Evolutionary conservation across 768 basidiomycete species (phyloP).

Genomic region (Peribolospora kevripleyi): DNA sequence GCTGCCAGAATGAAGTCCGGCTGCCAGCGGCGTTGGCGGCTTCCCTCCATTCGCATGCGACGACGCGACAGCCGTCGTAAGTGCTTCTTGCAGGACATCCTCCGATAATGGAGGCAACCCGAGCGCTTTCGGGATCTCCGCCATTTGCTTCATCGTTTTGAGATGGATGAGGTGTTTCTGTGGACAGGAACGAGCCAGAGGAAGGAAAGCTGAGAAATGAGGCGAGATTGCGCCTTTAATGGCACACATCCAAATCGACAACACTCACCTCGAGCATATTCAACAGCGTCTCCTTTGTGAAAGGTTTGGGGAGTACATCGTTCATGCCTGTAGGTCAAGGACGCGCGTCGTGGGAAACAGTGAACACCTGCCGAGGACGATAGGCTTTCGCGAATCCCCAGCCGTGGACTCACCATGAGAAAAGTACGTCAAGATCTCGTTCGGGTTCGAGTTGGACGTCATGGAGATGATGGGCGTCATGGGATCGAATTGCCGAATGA

Average conservation of each 20-base stretch:
- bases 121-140: constrained; percentile 33
- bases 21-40: too few species aligned
- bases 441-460: constrained; percentile 83
- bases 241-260: not conserved
- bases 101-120: constrained; percentile 31
- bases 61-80: not conserved
- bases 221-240: not conserved
- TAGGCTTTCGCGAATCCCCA: not conserved
- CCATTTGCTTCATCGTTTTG: constrained; percentile 55
- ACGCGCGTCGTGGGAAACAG: not conserved
- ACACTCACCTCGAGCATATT: constrained; percentile 62
- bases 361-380: not conserved
- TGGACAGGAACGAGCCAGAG: not conserved
- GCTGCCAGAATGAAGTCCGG: not conserved
- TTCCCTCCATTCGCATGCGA: not conserved
- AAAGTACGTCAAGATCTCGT: constrained; percentile 77
- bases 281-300: constrained; percentile 74
- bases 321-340: constrained; percentile 48
- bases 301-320: constrained; percentile 86
- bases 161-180: constrained; percentile 73
- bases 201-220: constrained; percentile 2
- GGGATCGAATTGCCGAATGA: constrained; percentile 84
- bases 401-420: constrained; percentile 30
- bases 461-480: constrained; percentile 95
- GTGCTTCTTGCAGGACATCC: constrained; percentile 10